These are phyloP conservation scores for Glycyrrhiza uralensis DNA, from an alignment of 306 rosid genomes.

Conservation along the genomic window DNA sequence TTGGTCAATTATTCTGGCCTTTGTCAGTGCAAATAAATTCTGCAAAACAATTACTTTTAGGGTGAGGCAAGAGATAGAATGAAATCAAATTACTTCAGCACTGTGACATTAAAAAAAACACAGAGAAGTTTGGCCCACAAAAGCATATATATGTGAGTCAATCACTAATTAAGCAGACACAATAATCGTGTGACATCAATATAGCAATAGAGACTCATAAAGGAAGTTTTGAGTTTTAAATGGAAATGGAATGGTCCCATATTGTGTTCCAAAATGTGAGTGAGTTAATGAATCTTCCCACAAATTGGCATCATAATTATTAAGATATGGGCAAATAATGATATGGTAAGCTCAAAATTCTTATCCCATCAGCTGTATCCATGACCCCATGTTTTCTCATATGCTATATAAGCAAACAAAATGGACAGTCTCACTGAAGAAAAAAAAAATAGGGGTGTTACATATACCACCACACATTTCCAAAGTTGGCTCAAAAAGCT, in stretches of 20 bases:
- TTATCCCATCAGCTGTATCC: constrained; percentile 31
- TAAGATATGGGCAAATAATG: neutral
- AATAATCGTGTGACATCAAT: constrained; percentile 15
- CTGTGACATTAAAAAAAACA: neutral
- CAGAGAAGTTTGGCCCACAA: constrained; percentile 1
- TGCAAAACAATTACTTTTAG: constrained; percentile 9
- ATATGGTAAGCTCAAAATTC: constrained; percentile 23
- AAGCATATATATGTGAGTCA: constrained; percentile 26
- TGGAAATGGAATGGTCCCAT: constrained; percentile 30
- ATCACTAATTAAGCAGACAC: constrained; percentile 10
- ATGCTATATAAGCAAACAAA: constrained; percentile 35
- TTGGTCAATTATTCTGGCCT: too few relatives aligned
- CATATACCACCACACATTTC: constrained; percentile 20
- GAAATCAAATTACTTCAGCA: neutral
- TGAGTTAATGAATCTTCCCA: constrained; percentile 27
- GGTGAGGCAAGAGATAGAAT: constrained; percentile 15
- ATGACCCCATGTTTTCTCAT: constrained; percentile 21
- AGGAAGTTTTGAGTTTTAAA: neutral
- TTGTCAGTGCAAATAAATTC: too few relatives aligned
- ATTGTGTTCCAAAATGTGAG: constrained; percentile 31
- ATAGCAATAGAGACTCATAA: constrained; percentile 11
- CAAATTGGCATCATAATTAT: constrained; percentile 11
- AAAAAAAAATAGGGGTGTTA: constrained; percentile 23
- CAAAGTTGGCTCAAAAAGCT: constrained; percentile 15
- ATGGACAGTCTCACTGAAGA: constrained; percentile 28